Evolutionary conservation across 164 flowering plant species (phyloP), one percentile per base, ranked within the genome.

Genomic region (Nymphaea colorata): DNA sequence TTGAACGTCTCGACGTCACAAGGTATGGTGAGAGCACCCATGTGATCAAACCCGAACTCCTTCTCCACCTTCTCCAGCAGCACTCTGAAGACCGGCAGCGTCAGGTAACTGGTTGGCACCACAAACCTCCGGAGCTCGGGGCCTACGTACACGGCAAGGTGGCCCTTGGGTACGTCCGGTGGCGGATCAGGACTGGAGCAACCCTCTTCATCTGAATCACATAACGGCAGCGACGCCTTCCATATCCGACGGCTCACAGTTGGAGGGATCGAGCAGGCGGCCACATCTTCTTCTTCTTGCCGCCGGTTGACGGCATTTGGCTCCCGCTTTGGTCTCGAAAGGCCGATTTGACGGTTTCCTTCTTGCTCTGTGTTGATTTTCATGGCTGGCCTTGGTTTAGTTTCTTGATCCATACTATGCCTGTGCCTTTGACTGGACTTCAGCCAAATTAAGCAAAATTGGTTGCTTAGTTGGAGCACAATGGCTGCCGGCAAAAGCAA

Each of bases 1-100:
- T 93, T 93, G 78, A 93, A 90, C 25, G 91, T 90, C 89, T 93
- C 96, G 41, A 80, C 83, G 75, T 93, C 96, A 62, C 96, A 93
- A 5, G 96, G 98, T 64, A 93, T 76, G 3, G 95, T 90, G 67
- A 93, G 86, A 17, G 76, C 96, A 67, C 96, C 98, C 64, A 76
- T 73, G 64, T 84, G 89, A 65, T 87, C 84, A 76, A 85, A 93
- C 44, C 98, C 98, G 70, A 84, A 90, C 77, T 93, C 98, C 79
- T 93, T 96, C 78, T 86, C 96, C 2, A 78, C 90, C 77, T 93
- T 93, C 72, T 90, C 90, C 43, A 93, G 78, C 76, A 90, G 64
- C 51, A 87, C 80, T 74, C 86, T 87, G 77, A 93, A 93, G 43
- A 87, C 71, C 4, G 86, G 78, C 55, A 82, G 87, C 74, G 81